phyloP scores from a whole-genome alignment of 2,329 filamentous ascomycete species.

The Waltergamsia citrina region DNA sequence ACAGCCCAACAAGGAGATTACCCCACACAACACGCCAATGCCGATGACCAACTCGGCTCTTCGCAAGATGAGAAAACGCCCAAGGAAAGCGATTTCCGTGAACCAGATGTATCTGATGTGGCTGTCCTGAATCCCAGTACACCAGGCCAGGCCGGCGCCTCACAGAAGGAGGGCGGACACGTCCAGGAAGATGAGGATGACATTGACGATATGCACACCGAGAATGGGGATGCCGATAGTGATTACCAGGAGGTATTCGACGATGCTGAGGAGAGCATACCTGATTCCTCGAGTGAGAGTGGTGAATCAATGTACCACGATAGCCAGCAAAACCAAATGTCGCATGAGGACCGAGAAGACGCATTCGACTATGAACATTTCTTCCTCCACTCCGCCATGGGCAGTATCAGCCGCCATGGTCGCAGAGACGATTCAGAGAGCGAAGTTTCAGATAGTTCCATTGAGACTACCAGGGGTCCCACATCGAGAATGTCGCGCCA shows the following conservation, averaged over 20 bases:
- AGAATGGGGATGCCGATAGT: slow-evolving; percentile 13
- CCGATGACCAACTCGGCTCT: background rate
- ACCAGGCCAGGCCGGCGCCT: background rate
- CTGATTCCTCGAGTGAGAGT: slow-evolving; percentile 49
- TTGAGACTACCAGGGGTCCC: slow-evolving; percentile 49
- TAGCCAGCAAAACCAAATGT: slow-evolving; percentile 47
- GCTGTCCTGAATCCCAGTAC: too few species aligned
- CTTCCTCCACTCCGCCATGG: slow-evolving; percentile 87
- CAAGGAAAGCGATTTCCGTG: too few species aligned
- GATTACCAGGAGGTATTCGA: slow-evolving; percentile 1
- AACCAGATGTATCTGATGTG: background rate
- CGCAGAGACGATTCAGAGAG: slow-evolving; percentile 29
- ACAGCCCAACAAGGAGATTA: too few species aligned
- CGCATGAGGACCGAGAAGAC: slow-evolving; percentile 88
- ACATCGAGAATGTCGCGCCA: slow-evolving; percentile 11
- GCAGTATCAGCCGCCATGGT: slow-evolving; percentile 58
- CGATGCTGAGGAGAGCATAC: slow-evolving; percentile 8
- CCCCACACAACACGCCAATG: background rate
- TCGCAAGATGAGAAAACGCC: background rate
- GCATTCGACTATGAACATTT: slow-evolving; percentile 97
- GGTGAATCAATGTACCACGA: slow-evolving; percentile 56
- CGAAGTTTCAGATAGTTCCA: slow-evolving; percentile 49
- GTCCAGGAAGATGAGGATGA: slow-evolving; percentile 22
- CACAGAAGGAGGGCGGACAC: background rate
- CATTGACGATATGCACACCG: slow-evolving; percentile 27